Evolutionary conservation across 352 stramenopile genomes (phyloP).

Genomic region (Globisporangium polare): DNA sequence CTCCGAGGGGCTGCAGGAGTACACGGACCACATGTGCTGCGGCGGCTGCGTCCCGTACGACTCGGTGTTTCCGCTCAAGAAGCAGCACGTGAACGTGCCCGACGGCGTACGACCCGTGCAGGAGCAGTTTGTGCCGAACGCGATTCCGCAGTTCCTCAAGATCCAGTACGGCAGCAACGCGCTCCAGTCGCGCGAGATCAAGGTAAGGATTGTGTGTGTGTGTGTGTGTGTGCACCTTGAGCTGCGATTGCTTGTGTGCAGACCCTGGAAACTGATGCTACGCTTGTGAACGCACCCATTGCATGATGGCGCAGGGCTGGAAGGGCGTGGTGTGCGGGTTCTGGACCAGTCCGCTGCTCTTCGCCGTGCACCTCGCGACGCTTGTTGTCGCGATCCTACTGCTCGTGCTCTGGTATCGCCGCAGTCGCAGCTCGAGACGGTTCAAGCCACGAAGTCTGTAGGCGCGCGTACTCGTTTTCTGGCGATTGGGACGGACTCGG

Average conservation of each 20-base stretch:
- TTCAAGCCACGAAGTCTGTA: slow-evolving; percentile 51
- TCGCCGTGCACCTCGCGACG: slow-evolving; percentile 45
- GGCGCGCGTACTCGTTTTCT: neutral
- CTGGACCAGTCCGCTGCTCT: slow-evolving; percentile 66
- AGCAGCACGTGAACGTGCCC: slow-evolving; percentile 36
- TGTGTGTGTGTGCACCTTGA: slow-evolving; percentile 4
- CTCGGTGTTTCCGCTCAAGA: slow-evolving; percentile 60
- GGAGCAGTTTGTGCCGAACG: slow-evolving; percentile 48
- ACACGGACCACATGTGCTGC: slow-evolving; percentile 75
- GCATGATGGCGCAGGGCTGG: slow-evolving; percentile 41
- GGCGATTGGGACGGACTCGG: neutral
- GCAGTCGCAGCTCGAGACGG: slow-evolving; percentile 13
- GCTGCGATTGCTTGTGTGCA: neutral
- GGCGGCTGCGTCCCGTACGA: slow-evolving; percentile 60
- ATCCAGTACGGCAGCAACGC: slow-evolving; percentile 65
- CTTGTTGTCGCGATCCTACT: slow-evolving; percentile 33
- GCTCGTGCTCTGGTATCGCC: slow-evolving; percentile 38
- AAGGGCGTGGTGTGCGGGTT: slow-evolving; percentile 76
- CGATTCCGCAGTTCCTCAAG: slow-evolving; percentile 52
- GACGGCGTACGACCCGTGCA: slow-evolving; percentile 43
- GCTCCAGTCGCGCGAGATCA: slow-evolving; percentile 65
- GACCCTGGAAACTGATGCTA: neutral
- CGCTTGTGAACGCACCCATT: neutral
- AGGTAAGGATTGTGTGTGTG: slow-evolving; percentile 35
- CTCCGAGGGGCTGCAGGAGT: slow-evolving; percentile 55